These are phyloP conservation scores for Cucurbita moschata DNA, from an alignment of 306 rosid species.

Conservation along the genomic window DNA sequence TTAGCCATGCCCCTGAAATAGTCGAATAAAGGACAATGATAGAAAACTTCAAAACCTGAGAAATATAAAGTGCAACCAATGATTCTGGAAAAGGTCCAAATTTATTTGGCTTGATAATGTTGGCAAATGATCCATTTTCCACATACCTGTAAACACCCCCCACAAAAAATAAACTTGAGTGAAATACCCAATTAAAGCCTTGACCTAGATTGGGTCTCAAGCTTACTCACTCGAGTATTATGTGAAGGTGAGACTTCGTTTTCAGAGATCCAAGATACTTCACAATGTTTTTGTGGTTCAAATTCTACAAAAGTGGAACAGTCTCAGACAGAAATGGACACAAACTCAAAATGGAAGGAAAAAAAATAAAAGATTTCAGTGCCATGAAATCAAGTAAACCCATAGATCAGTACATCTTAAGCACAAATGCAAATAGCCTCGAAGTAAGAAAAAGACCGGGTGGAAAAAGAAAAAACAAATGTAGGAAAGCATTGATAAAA, in stretches of 20 bases:
- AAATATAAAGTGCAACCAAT: conserved; percentile 84
- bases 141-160: conserved; percentile 47
- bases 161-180: background rate
- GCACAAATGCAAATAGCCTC: background rate
- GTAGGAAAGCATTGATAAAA: conserved; percentile 2
- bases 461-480: background rate
- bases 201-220: background rate
- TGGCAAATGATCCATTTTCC: conserved; percentile 97
- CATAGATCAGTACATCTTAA: background rate
- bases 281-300: conserved; percentile 98
- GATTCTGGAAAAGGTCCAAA: conserved; percentile 99
- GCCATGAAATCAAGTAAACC: background rate
- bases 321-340: background rate
- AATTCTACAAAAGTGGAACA: conserved; percentile 50
- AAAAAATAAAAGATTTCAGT: background rate
- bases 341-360: background rate
- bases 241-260: conserved; percentile 95
- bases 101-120: conserved; percentile 95
- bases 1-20: background rate
- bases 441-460: background rate
- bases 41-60: conserved; percentile 48
- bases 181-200: conserved; percentile 2
- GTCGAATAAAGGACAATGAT: background rate
- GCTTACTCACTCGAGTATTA: conserved; percentile 76
- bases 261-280: conserved; percentile 95